A percentile compares a stretch with the other conserved stretches of the same genome.
Evolutionary conservation across 2,329 filamentous ascomycete species (phyloP).

Genomic region (Aspergillus viridinutans): DNA sequence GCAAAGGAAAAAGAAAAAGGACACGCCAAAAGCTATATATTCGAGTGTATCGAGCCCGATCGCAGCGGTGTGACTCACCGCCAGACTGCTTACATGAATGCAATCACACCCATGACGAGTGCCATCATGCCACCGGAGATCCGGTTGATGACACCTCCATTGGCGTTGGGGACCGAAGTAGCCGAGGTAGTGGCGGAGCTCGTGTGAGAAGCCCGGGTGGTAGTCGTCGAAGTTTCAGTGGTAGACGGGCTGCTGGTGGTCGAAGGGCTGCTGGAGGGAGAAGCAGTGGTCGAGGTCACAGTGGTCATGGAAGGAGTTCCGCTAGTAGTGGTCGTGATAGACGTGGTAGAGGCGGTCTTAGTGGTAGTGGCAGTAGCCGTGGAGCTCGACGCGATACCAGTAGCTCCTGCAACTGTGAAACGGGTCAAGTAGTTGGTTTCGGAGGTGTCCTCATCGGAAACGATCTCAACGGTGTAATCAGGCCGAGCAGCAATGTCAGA

Average conservation of each 20-base stretch:
- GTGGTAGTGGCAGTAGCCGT: slow-evolving; percentile 18
- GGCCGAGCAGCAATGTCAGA: slow-evolving; percentile 37
- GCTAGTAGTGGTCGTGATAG: slow-evolving; percentile 20
- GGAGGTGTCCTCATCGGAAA: slow-evolving; percentile 41
- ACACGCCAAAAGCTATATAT: slow-evolving; percentile 1
- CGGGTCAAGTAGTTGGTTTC: slow-evolving; percentile 51
- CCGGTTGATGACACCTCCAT: slow-evolving; percentile 28
- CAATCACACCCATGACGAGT: slow-evolving; percentile 30
- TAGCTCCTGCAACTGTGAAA: slow-evolving; percentile 48
- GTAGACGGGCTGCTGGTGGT: slow-evolving; percentile 15
- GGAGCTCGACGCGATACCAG: slow-evolving; percentile 32
- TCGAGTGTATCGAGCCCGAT: neutral
- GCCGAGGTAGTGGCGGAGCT: slow-evolving; percentile 16
- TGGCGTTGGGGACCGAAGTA: slow-evolving; percentile 26
- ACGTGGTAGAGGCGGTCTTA: slow-evolving; percentile 18
- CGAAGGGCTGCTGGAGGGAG: slow-evolving; percentile 10
- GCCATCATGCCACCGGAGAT: slow-evolving; percentile 35
- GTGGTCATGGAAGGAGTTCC: slow-evolving; percentile 20
- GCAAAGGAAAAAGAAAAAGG: neutral
- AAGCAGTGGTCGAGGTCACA: slow-evolving; percentile 18
- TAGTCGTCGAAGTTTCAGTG: slow-evolving; percentile 14
- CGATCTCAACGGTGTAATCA: slow-evolving; percentile 53
- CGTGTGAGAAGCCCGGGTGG: slow-evolving; percentile 16
- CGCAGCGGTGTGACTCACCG: neutral
- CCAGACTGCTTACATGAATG: slow-evolving; percentile 27